These are phyloP conservation scores for Penicillium sp. DNA, from an alignment of 2,329 filamentous ascomycete genomes.

Conservation along the genomic window DNA sequence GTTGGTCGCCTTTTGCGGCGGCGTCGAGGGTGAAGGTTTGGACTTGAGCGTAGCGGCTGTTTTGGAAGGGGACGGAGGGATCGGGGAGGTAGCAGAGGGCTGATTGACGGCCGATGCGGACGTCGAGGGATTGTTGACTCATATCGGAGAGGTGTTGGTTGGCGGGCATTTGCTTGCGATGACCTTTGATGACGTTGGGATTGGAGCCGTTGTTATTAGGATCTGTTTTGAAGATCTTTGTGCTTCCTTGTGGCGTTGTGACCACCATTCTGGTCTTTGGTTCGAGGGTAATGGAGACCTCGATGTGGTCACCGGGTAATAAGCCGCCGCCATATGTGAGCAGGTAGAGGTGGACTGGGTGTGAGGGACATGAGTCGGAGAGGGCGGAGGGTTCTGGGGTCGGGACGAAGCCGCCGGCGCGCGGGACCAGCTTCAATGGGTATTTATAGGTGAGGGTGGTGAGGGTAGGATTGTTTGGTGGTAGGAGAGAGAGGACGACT, in stretches of 20 bases:
- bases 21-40: slow-evolving; percentile 70
- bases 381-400: slow-evolving; percentile 34
- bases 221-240: slow-evolving; percentile 89
- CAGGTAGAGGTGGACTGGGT: slow-evolving; percentile 78
- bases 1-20: slow-evolving; percentile 36
- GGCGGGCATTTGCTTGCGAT: slow-evolving; percentile 38
- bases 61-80: slow-evolving; percentile 86
- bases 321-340: slow-evolving; percentile 94
- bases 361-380: slow-evolving; percentile 34
- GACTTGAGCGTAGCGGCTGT: slow-evolving; percentile 79
- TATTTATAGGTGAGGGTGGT: slow-evolving; percentile 84
- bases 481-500: slow-evolving; percentile 72
- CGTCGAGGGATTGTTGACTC: slow-evolving; percentile 52
- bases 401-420: slow-evolving; percentile 65
- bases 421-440: slow-evolving; percentile 88
- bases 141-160: slow-evolving; percentile 38
- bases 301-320: slow-evolving; percentile 80
- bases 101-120: slow-evolving; percentile 50
- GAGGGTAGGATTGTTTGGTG: slow-evolving; percentile 70
- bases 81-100: slow-evolving; percentile 74
- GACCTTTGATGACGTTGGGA: slow-evolving; percentile 28
- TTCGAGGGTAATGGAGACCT: slow-evolving; percentile 69
- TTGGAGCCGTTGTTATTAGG: slow-evolving; percentile 18
- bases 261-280: slow-evolving; percentile 65
- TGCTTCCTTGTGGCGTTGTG: slow-evolving; percentile 71